phyloP scores from a whole-genome alignment of 345 rosid genomes.

The Pistacia atlantica region DNA sequence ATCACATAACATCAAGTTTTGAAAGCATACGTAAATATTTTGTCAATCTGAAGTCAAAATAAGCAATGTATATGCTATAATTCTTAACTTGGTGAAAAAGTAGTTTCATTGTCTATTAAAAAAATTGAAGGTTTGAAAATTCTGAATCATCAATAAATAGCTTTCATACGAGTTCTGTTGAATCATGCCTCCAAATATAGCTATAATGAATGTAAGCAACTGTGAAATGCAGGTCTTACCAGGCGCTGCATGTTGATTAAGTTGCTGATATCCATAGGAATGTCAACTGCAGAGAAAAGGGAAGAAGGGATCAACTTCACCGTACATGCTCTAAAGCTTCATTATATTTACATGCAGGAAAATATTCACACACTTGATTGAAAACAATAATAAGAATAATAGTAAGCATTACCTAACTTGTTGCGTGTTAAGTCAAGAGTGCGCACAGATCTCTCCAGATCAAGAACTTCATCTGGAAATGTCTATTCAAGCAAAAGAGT shows the following conservation, averaged over 20 bases:
- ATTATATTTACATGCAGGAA: background rate
- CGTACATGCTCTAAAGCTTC: background rate
- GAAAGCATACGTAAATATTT: background rate
- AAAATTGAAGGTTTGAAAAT: background rate
- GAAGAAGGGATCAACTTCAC: slow-evolving; percentile 3
- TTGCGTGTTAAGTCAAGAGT: slow-evolving; percentile 89
- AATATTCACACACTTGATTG: background rate
- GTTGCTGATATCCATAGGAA: slow-evolving; percentile 80
- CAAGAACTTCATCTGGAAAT: slow-evolving; percentile 81
- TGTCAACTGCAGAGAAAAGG: slow-evolving; percentile 61
- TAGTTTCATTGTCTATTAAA: background rate
- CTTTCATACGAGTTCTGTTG: background rate
- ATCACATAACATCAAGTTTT: background rate
- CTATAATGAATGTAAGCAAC: background rate
- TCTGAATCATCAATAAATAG: background rate
- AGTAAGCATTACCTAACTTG: slow-evolving; percentile 61
- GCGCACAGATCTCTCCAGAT: slow-evolving; percentile 72
- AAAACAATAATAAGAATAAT: background rate
- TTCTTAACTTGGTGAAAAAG: background rate
- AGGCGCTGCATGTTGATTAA: slow-evolving; percentile 86
- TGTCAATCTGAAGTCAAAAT: background rate
- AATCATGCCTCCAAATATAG: background rate
- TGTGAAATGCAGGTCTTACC: slow-evolving; percentile 44
- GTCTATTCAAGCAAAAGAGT: slow-evolving; percentile 52
- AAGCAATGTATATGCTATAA: background rate